Conservation (phyloP, 2,329 filamentous ascomycete species). For the Aspergillus bombycis region DNA sequence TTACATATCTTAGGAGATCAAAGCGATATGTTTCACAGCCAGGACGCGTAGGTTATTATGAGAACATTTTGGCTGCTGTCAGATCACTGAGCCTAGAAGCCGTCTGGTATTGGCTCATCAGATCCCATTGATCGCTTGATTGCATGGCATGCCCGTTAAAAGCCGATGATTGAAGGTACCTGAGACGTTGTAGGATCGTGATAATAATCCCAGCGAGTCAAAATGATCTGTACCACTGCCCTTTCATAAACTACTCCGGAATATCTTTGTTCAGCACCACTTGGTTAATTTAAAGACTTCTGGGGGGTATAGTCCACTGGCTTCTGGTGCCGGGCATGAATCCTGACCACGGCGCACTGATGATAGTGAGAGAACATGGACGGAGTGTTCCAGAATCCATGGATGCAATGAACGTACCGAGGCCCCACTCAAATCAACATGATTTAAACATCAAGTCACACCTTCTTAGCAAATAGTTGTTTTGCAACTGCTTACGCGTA, state of each 20-base stretch:
- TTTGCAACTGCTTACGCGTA: not conserved
- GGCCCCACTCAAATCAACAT: rapidly evolving
- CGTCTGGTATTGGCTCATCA: not conserved
- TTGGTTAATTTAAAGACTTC: no score
- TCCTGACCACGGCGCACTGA: not conserved
- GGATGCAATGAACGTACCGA: not conserved
- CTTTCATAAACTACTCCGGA: no score
- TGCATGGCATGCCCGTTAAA: not conserved
- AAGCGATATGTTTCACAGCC: no score
- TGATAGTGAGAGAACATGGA: not conserved
- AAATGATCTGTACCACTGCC: not conserved
- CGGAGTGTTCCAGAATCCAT: not conserved
- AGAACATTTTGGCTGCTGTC: not conserved
- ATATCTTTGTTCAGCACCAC: not conserved
- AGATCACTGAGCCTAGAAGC: not conserved
- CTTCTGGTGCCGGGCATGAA: not conserved
- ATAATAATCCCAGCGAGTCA: not conserved
- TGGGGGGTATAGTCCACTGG: not conserved
- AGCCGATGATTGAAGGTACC: not conserved
- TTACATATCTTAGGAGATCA: no score
- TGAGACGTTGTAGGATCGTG: not conserved
- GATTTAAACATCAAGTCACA: no score
- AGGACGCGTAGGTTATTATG: rapidly evolving
- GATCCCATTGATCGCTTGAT: not conserved
- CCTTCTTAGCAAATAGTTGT: no score